Conservation (phyloP, 106 monocot genomes). For the Allium fistulosum region DNA sequence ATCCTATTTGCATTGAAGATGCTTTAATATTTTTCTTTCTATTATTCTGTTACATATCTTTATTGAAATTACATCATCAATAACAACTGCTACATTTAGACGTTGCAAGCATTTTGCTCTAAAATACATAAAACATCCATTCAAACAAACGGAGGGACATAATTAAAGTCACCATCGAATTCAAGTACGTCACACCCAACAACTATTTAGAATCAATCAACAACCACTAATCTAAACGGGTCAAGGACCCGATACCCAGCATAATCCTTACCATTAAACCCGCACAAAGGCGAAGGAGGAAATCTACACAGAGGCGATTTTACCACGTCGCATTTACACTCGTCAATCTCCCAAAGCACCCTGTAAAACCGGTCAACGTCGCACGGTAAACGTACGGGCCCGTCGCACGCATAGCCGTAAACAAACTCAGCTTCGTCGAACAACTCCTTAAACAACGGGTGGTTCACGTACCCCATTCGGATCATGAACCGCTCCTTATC, state of each 20-base stretch:
- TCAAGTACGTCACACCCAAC: too few relatives aligned
- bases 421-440: slow-evolving; percentile 52
- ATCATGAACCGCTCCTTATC: slow-evolving; percentile 45
- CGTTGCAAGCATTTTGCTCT: too few relatives aligned
- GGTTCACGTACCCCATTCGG: slow-evolving; percentile 39
- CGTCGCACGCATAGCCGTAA: slow-evolving; percentile 35
- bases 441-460: slow-evolving; percentile 42
- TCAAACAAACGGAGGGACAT: too few relatives aligned
- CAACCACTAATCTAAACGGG: slow-evolving; percentile 3
- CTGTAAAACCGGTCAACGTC: slow-evolving; percentile 24
- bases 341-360: slow-evolving; percentile 51
- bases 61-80: too few relatives aligned
- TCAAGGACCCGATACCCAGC: slow-evolving; percentile 2
- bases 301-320: slow-evolving; percentile 12
- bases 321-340: background rate
- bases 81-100: too few relatives aligned
- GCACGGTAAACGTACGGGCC: slow-evolving; percentile 46
- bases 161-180: too few relatives aligned
- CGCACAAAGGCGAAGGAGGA: background rate
- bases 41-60: too few relatives aligned
- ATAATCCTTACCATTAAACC: background rate
- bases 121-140: too few relatives aligned
- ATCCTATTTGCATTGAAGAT: too few relatives aligned
- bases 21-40: too few relatives aligned
- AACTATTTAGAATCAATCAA: background rate